These are phyloP conservation scores for Meredithiella fracta DNA, from an alignment of 2,329 filamentous ascomycete species.

Conservation along the genomic window DNA sequence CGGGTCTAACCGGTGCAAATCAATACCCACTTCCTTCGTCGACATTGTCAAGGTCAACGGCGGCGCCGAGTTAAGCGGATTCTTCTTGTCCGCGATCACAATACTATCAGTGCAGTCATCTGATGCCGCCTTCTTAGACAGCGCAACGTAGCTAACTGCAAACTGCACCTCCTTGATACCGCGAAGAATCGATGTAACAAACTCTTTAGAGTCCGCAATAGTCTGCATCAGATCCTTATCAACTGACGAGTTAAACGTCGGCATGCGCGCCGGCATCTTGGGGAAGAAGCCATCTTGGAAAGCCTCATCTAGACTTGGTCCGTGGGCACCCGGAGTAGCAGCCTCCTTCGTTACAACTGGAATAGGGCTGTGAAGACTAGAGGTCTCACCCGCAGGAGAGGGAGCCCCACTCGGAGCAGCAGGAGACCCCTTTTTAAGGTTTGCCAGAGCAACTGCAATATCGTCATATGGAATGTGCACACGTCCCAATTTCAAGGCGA, in stretches of 20 bases:
- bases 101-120: constrained; percentile 21
- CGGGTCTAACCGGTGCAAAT: constrained; percentile 77
- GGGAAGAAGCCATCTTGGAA: constrained; percentile 9
- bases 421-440: constrained; percentile 51
- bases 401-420: not conserved
- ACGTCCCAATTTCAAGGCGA: constrained; percentile 79
- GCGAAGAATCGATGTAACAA: constrained; percentile 72
- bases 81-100: constrained; percentile 17
- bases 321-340: not conserved
- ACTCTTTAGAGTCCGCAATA: constrained; percentile 83
- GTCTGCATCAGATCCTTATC: constrained; percentile 50
- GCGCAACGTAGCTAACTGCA: constrained; percentile 74
- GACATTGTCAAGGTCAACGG: constrained; percentile 58
- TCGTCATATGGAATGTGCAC: constrained; percentile 87
- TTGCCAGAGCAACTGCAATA: constrained; percentile 53
- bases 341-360: not conserved
- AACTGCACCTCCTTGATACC: constrained; percentile 96
- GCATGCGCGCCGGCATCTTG: constrained; percentile 8
- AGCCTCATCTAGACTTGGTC: constrained; percentile 23
- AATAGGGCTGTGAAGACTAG: not conserved
- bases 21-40: constrained; percentile 91
- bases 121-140: constrained; percentile 63
- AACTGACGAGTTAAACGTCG: constrained; percentile 12
- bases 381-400: not conserved
- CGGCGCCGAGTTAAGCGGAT: constrained; percentile 36